phyloP scores from a whole-genome alignment of 2,329 filamentous ascomycete species.

The Akanthomyces muscarius region DNA sequence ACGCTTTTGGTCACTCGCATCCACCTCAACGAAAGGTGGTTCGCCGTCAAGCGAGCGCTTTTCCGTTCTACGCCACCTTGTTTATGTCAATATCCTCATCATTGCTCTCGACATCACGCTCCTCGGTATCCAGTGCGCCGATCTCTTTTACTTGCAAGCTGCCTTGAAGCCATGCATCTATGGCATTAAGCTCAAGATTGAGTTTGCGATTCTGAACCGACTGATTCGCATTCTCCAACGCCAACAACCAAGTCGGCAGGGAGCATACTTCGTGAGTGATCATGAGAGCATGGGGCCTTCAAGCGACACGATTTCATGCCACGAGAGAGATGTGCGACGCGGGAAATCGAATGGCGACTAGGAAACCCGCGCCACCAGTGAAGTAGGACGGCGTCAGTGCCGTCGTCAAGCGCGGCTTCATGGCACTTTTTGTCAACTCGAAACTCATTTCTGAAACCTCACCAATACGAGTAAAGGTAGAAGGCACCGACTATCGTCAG shows the following conservation, averaged over 20 bases:
- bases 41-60: constrained; percentile 19
- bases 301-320: background rate
- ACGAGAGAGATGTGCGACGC: background rate
- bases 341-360: too few relatives aligned
- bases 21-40: constrained; percentile 38
- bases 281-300: background rate
- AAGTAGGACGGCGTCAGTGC: too few relatives aligned
- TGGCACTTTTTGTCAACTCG: too few relatives aligned
- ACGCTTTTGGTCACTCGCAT: constrained; percentile 37
- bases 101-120: constrained; percentile 42
- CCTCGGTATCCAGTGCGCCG: constrained; percentile 34
- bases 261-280: background rate
- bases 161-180: constrained; percentile 37
- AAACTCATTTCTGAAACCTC: too few relatives aligned
- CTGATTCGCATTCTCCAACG: constrained; percentile 28
- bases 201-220: constrained; percentile 38
- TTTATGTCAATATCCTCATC: constrained; percentile 43
- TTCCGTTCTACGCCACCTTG: constrained; percentile 33
- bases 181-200: constrained; percentile 38
- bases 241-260: background rate
- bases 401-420: too few relatives aligned
- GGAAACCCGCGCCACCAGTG: too few relatives aligned
- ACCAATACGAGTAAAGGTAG: too few relatives aligned
- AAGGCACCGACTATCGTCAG: too few relatives aligned
- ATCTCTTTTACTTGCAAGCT: constrained; percentile 34